phyloP scores from a whole-genome alignment of 2,329 filamentous ascomycete genomes.

The Diaporthe sp. region DNA sequence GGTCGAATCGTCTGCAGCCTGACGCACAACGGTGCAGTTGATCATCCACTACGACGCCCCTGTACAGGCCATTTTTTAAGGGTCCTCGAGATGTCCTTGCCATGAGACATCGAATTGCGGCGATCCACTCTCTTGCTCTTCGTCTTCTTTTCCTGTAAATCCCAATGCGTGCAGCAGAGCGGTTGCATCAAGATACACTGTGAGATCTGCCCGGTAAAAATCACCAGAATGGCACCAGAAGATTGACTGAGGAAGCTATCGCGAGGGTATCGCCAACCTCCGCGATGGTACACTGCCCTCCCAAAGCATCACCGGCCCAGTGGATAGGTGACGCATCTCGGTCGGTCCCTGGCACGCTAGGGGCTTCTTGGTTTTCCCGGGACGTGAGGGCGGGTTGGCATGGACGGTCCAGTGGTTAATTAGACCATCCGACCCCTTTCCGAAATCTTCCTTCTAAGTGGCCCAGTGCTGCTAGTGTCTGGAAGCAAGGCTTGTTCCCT shows the following conservation, averaged over 20 bases:
- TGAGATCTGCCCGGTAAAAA: background rate
- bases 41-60: constrained; percentile 16
- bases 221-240: background rate
- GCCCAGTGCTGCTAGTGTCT: constrained; percentile 32
- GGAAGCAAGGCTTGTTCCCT: constrained; percentile 37
- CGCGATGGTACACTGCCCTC: constrained; percentile 12
- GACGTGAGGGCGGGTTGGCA: constrained; percentile 20
- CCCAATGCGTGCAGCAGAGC: background rate
- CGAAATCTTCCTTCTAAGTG: constrained; percentile 16
- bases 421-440: constrained; percentile 32
- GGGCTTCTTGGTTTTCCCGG: constrained; percentile 31
- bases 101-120: background rate
- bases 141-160: background rate
- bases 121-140: constrained; percentile 25
- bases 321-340: constrained; percentile 26
- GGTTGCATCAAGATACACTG: background rate
- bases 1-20: constrained; percentile 34
- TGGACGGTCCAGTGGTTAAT: background rate
- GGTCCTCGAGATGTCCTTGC: constrained; percentile 10
- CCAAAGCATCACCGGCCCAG: constrained; percentile 13
- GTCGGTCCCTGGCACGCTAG: constrained; percentile 23
- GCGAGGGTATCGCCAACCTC: background rate
- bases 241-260: background rate
- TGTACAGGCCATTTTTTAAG: constrained; percentile 21
- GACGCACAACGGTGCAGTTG: constrained; percentile 34